Percentiles rank a stretch among this genome's conserved stretches.
phyloP scores from a whole-genome alignment of 2,329 filamentous ascomycete genomes.

The Fusarium bulbicola region DNA sequence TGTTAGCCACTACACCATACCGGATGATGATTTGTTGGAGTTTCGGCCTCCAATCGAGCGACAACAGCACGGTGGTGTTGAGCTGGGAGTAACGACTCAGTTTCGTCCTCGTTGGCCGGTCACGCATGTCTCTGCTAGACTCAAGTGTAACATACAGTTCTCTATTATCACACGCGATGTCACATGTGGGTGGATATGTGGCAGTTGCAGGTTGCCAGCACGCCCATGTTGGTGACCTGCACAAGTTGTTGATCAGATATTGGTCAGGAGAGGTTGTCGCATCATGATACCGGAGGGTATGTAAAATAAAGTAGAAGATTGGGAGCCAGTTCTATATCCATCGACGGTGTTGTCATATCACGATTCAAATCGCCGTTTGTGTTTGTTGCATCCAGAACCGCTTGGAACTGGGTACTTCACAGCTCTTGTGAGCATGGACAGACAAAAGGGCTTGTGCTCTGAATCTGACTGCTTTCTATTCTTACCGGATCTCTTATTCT shows the following conservation, averaged over 20 bases:
- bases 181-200: not conserved
- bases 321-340: not conserved
- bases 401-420: not conserved
- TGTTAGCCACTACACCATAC: slow-evolving; percentile 49
- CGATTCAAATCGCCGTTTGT: not conserved
- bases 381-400: not conserved
- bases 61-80: not conserved
- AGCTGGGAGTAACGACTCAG: not conserved
- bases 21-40: slow-evolving; percentile 23
- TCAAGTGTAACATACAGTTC: not conserved
- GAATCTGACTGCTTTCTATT: not conserved
- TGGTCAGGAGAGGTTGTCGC: not conserved
- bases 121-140: not conserved
- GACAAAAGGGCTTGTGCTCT: not conserved
- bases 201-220: not conserved
- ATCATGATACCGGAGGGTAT: not conserved
- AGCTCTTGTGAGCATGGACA: not conserved
- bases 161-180: not conserved
- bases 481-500: not conserved
- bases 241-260: not conserved
- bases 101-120: not conserved
- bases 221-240: not conserved
- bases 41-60: not conserved
- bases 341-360: not conserved
- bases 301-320: not conserved